These are phyloP conservation scores for Chionographis japonica DNA, from an alignment of 106 monocot genomes.

Conservation along the genomic window DNA sequence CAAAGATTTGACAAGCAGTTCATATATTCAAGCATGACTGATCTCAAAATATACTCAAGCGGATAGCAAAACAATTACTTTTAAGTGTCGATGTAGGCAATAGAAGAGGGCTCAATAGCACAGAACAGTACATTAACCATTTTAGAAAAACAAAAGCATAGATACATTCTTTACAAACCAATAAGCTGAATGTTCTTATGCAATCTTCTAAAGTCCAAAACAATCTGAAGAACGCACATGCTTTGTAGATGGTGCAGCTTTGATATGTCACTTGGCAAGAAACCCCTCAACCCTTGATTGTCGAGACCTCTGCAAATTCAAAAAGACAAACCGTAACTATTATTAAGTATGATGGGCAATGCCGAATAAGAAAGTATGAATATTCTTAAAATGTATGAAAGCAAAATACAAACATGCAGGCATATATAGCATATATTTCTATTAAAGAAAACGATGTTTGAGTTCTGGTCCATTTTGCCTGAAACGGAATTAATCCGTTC, in stretches of 20 bases:
- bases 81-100: too few species aligned
- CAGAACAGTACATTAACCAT: too few species aligned
- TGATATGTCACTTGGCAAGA: slow-evolving; percentile 69
- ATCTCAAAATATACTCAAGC: not conserved
- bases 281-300: slow-evolving; percentile 84
- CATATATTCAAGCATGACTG: not conserved
- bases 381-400: too few species aligned
- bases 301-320: slow-evolving; percentile 74
- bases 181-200: not conserved
- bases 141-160: not conserved
- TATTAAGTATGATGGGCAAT: too few species aligned
- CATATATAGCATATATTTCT: too few species aligned
- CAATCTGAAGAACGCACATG: slow-evolving; percentile 37
- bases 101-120: too few species aligned
- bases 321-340: not conserved
- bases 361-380: too few species aligned
- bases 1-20: not conserved
- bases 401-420: too few species aligned
- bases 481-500: too few species aligned
- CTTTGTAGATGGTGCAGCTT: slow-evolving; percentile 50
- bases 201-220: not conserved
- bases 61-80: too few species aligned
- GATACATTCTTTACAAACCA: not conserved
- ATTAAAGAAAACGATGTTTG: too few species aligned
- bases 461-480: too few species aligned